Evolutionary conservation across 2,329 filamentous ascomycete species (phyloP), one percentile per base, ranked within the genome.

Genomic region (Beauveria asiatica): DNA sequence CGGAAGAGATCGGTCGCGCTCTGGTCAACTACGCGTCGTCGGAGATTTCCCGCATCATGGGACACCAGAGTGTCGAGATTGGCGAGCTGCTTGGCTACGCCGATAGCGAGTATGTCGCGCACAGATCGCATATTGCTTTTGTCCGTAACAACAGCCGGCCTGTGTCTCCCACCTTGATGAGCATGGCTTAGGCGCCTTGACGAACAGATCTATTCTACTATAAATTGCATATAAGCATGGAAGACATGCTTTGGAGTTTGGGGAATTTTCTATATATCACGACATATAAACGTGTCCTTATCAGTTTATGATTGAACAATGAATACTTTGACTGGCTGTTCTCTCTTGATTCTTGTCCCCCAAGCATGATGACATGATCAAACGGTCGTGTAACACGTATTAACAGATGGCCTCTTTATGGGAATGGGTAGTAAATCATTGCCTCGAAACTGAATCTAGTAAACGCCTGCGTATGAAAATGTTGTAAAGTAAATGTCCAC

Each of bases 91-190:
- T 99, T 37, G 94, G 93, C 3, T 99, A 97, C 74, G 90, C 91
- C 21, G 92, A 97, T 71, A 95, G 89, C 69, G 92, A 97, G 74
- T 97, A 97, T 74, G 88, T 97, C 45, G 92, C 92, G 10, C 80
- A 94, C 68, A 80, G 92, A 64, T 91, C 96, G 72, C 93, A 96
- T 67, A 87, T 97, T 63, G 91, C 90, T 49, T 85, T 96, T 66
- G 87, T 89, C 64, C 74, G 72, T 39, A 72, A 72, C 52, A 79
- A 80, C 60, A 84, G 81, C 66, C 74, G 81, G 37, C 80, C 82
- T 23, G 78, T 75, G 16, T 83, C 80, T 58, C 80, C 80, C 5
- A 75, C 33, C 69, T 19, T 67, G 67, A 33, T 67, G 67, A 33
- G 45, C 17, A 46, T 59, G 50, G 48, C 19, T 3, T 54, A 53